phyloP scores from a whole-genome alignment of 352 stramenopile genomes.

The Pythium phragmitis region DNA sequence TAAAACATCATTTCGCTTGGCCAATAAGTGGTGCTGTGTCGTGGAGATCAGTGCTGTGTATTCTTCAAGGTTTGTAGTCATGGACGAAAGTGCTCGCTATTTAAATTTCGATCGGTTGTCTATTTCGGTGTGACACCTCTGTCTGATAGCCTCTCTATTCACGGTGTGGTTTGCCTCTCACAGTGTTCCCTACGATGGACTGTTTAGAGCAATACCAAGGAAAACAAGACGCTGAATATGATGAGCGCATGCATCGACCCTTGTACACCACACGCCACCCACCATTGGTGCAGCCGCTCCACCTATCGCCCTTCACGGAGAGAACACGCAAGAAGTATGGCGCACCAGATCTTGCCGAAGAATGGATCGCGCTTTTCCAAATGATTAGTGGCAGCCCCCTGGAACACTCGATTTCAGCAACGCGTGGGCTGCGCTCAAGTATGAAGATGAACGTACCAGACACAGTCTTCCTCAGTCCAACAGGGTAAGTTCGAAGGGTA shows the following conservation, averaged over 20 bases:
- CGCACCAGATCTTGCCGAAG: conserved; percentile 44
- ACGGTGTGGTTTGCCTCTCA: not conserved
- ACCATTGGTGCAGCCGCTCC: conserved; percentile 52
- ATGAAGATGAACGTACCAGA: conserved; percentile 61
- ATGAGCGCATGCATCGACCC: conserved; percentile 16
- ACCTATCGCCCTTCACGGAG: conserved; percentile 39
- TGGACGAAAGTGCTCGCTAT: not conserved
- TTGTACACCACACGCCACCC: conserved; percentile 47
- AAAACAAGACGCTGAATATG: not conserved
- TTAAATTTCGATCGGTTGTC: not conserved
- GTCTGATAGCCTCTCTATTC: not conserved
- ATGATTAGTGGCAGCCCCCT: conserved; percentile 27
- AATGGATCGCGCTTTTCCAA: conserved; percentile 64
- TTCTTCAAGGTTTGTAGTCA: not conserved
- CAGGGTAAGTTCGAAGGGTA: conserved; percentile 30
- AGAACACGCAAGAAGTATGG: conserved; percentile 29
- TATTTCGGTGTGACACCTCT: not conserved
- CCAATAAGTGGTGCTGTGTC: not conserved
- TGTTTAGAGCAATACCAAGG: conserved; percentile 1
- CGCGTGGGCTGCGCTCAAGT: conserved; percentile 4
- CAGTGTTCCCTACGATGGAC: not conserved
- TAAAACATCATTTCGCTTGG: not conserved
- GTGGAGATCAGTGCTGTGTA: not conserved
- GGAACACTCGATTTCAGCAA: not conserved
- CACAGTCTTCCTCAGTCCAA: conserved; percentile 58